Evolutionary conservation across 805 yeast genomes (phyloP).

Genomic region (Sugiyamaella mastotermitis): DNA sequence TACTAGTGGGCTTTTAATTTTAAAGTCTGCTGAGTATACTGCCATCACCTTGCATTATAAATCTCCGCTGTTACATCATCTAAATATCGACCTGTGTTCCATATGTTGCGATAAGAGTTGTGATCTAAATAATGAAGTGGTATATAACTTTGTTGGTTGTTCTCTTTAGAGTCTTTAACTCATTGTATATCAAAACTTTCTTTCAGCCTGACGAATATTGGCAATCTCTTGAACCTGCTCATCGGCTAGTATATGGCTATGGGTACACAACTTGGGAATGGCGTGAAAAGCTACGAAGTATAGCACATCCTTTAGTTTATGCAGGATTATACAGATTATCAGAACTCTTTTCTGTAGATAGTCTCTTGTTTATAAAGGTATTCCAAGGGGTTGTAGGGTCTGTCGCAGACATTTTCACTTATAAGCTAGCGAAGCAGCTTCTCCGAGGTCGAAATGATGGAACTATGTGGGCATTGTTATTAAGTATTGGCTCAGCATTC

Average conservation of each 20-base stretch:
- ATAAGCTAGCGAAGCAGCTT: slow-evolving; percentile 39
- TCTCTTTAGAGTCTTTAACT: slow-evolving; percentile 52
- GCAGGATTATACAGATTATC: slow-evolving; percentile 38
- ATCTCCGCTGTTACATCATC: too few species aligned
- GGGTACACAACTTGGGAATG: slow-evolving; percentile 96
- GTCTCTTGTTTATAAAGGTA: slow-evolving; percentile 53
- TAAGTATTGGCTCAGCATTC: slow-evolving; percentile 63
- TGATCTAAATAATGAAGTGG: too few species aligned
- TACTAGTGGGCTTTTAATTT: too few species aligned
- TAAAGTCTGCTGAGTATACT: too few species aligned
- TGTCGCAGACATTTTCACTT: slow-evolving; percentile 58
- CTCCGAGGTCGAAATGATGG: slow-evolving; percentile 20
- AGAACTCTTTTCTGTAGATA: slow-evolving; percentile 30
- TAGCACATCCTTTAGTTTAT: slow-evolving; percentile 72
- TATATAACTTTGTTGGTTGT: slow-evolving; percentile 1
- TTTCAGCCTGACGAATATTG: slow-evolving; percentile 96
- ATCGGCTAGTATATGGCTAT: slow-evolving; percentile 60
- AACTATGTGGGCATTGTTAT: slow-evolving; percentile 34
- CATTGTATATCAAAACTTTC: slow-evolving; percentile 60
- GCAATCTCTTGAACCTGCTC: slow-evolving; percentile 93
- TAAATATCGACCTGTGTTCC: too few species aligned
- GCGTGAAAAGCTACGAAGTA: slow-evolving; percentile 67
- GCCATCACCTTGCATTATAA: too few species aligned
- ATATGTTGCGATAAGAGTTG: too few species aligned
- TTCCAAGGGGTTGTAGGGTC: slow-evolving; percentile 67